Evolutionary conservation across 768 basidiomycete species (phyloP).

Genomic region (Suillus decipiens): DNA sequence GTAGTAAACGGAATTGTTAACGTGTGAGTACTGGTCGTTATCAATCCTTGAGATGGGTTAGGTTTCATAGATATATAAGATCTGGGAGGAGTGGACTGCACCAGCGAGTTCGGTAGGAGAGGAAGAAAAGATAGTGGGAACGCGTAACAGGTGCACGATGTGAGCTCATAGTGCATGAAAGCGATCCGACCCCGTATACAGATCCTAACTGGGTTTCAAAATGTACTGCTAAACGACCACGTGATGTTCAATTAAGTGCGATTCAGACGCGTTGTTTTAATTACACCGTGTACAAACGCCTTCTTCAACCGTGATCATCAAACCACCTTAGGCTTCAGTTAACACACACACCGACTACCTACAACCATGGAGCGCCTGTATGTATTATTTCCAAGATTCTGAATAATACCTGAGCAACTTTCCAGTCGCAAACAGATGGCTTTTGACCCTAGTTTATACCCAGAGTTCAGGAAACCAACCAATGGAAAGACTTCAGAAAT

Average conservation of each 20-base stretch:
- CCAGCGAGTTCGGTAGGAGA: conserved; percentile 73
- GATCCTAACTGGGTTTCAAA: too few relatives aligned
- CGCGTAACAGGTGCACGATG: conserved; percentile 23
- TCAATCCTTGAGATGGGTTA: conserved; percentile 60
- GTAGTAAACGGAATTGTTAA: conserved; percentile 83
- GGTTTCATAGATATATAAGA: neutral
- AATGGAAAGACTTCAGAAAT: conserved; percentile 17
- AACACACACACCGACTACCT: conserved; percentile 9
- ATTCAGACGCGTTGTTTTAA: conserved; percentile 21
- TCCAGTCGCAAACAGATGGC: conserved; percentile 30
- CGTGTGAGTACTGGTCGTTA: conserved; percentile 83
- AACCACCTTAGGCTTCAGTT: conserved; percentile 4
- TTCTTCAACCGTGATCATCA: conserved; percentile 5
- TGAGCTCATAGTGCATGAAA: neutral
- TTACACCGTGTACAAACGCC: conserved; percentile 13
- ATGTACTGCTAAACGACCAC: conserved; percentile 11
- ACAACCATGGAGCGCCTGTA: conserved; percentile 32
- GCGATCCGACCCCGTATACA: neutral
- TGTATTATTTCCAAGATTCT: neutral
- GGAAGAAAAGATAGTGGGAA: conserved; percentile 58
- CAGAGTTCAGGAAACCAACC: conserved; percentile 30
- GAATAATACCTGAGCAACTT: neutral
- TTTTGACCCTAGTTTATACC: conserved; percentile 27
- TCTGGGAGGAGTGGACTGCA: conserved; percentile 26
- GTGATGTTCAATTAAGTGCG: conserved; percentile 18